phyloP scores from a whole-genome alignment of 768 basidiomycete species.

The Tulasnella sp. region DNA sequence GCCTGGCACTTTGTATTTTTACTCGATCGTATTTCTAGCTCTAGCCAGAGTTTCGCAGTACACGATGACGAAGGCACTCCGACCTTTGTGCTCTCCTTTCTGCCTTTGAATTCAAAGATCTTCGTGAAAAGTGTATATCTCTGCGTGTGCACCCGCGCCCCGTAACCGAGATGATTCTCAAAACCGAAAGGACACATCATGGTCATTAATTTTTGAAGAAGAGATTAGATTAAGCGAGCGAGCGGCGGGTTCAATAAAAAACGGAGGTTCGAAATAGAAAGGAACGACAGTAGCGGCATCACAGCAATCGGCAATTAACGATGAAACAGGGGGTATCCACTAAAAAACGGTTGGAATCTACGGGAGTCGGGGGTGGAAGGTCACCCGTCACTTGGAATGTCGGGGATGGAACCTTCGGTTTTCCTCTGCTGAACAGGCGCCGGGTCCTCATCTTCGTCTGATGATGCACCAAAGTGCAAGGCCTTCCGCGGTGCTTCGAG shows the following conservation, averaged over 20 bases:
- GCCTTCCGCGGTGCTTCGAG: constrained; percentile 4
- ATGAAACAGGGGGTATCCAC: constrained; percentile 1
- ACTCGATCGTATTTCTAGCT: not conserved
- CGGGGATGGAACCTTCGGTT: constrained; percentile 5
- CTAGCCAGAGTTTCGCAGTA: not conserved
- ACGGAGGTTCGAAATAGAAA: not conserved
- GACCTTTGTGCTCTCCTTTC: not conserved
- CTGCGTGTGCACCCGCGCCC: not conserved
- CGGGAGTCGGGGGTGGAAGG: not conserved
- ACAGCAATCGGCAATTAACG: not conserved
- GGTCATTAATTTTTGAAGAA: not conserved
- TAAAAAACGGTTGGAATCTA: not conserved
- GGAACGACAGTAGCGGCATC: not conserved
- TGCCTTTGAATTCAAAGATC: constrained; percentile 1
- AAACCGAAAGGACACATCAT: not conserved
- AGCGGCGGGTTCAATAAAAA: not conserved
- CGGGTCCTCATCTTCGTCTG: not conserved
- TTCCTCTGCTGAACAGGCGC: not conserved
- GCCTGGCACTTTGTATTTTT: not conserved
- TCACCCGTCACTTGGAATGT: constrained; percentile 20
- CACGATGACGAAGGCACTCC: constrained; percentile 8
- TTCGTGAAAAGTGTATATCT: not conserved
- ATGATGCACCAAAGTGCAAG: not conserved
- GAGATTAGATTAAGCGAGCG: constrained; percentile 10
- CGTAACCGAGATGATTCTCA: not conserved